phyloP scores from a whole-genome alignment of 2,329 filamentous ascomycete genomes.

The Sarocladium brachiariae region DNA sequence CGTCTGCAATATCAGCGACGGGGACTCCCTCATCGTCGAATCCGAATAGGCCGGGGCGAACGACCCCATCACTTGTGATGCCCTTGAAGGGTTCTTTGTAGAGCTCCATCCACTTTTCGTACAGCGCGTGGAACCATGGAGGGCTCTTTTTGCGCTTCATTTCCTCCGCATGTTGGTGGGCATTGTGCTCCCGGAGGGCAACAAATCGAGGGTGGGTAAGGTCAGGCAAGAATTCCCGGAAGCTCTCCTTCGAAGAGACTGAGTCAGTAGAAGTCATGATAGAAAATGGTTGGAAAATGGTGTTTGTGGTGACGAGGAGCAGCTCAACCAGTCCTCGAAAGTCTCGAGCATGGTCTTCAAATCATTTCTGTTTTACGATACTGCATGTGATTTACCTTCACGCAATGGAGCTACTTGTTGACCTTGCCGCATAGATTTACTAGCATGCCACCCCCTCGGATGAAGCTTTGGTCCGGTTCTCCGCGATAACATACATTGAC shows the following conservation, averaged over 20 bases:
- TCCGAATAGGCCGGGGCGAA: slow-evolving; percentile 47
- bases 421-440: too few species aligned
- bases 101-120: slow-evolving; percentile 50
- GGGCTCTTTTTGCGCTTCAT: slow-evolving; percentile 54
- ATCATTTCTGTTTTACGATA: too few species aligned
- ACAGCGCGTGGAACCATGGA: slow-evolving; percentile 60
- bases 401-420: too few species aligned
- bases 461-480: too few species aligned
- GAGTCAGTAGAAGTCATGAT: neutral
- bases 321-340: neutral
- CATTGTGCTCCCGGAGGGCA: slow-evolving; percentile 46
- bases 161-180: slow-evolving; percentile 52
- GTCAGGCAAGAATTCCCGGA: neutral
- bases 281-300: neutral
- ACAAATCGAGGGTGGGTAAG: neutral
- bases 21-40: slow-evolving; percentile 58
- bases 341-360: too few species aligned
- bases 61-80: slow-evolving; percentile 57
- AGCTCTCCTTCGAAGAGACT: neutral
- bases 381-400: too few species aligned
- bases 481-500: too few species aligned
- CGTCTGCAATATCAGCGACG: slow-evolving; percentile 48
- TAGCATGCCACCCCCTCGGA: too few species aligned
- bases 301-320: neutral
- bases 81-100: slow-evolving; percentile 63